Evolutionary conservation across 169 alveolate species (phyloP).

Genomic region (Babesia divergens): DNA sequence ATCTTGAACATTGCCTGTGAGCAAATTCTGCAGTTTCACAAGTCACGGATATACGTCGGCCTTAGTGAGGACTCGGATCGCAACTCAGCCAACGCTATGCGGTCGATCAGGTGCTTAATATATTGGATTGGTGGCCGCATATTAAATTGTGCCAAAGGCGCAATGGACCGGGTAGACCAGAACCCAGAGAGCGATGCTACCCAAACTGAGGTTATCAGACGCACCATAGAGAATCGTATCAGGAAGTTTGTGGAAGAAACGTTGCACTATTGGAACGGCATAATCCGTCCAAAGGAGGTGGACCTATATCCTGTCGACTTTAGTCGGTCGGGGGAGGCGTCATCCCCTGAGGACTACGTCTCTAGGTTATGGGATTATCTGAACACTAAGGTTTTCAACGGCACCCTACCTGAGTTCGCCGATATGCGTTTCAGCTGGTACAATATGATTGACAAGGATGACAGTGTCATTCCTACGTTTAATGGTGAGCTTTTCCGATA

Average conservation of each 20-base stretch:
- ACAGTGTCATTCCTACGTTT: background rate
- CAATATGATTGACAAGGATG: background rate
- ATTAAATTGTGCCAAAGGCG: slow-evolving; percentile 34
- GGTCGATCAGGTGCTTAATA: slow-evolving; percentile 43
- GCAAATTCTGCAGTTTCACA: slow-evolving; percentile 14
- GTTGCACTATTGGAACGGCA: slow-evolving; percentile 27
- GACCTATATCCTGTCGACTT: background rate
- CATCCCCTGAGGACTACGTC: slow-evolving; percentile 36
- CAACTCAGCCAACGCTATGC: slow-evolving; percentile 22
- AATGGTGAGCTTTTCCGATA: slow-evolving; percentile 22
- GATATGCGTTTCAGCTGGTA: slow-evolving; percentile 42
- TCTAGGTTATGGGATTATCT: slow-evolving; percentile 50
- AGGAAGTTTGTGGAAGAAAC: slow-evolving; percentile 8
- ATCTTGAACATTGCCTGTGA: slow-evolving; percentile 20
- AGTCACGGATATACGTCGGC: background rate
- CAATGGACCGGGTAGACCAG: slow-evolving; percentile 15
- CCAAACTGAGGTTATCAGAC: slow-evolving; percentile 2
- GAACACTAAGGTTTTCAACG: slow-evolving; percentile 18
- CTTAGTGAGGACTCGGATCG: slow-evolving; percentile 2
- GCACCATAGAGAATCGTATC: slow-evolving; percentile 17
- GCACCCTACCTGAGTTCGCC: slow-evolving; percentile 40
- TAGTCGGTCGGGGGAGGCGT: background rate
- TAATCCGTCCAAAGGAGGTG: background rate
- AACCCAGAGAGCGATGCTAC: background rate
- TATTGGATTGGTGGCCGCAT: slow-evolving; percentile 55